A percentile compares a stretch with the other conserved stretches of the same genome.
Conservation (phyloP, 1,284 basidiomycete genomes). For the Agroathelia rolfsii region DNA sequence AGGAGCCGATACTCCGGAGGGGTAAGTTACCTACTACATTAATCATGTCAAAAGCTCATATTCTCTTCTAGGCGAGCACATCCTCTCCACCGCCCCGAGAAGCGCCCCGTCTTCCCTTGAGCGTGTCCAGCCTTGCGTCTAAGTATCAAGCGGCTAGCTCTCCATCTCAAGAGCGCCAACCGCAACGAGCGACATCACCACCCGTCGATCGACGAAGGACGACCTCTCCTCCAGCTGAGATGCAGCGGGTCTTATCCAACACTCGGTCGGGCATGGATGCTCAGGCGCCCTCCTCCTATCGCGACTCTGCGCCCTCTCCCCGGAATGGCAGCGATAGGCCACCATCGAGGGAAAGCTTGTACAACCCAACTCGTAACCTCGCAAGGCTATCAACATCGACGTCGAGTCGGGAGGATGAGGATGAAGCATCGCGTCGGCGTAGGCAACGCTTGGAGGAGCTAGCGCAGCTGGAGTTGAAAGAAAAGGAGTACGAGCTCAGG, state of each 20-base stretch:
- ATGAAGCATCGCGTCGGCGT: conserved; percentile 24
- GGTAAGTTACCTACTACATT: conserved; percentile 31
- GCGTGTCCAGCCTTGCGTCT: conserved; percentile 55
- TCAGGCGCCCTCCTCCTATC: too few relatives aligned
- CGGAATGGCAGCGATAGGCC: too few relatives aligned
- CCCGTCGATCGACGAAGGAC: conserved; percentile 2
- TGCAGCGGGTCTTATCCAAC: too few relatives aligned
- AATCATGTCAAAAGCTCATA: conserved; percentile 4
- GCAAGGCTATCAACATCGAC: conserved; percentile 2
- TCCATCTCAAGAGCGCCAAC: conserved; percentile 18
- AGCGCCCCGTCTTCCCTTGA: conserved; percentile 47
- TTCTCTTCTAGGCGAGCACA: conserved; percentile 31
- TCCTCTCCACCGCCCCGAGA: conserved; percentile 51
- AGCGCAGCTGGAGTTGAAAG: conserved; percentile 38
- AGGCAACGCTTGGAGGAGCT: conserved; percentile 40
- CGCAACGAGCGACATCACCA: too few relatives aligned
- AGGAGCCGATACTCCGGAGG: conserved; percentile 48
- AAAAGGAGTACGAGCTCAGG: conserved; percentile 43
- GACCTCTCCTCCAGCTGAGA: conserved; percentile 3
- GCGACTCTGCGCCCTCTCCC: too few relatives aligned
- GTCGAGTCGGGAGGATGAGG: conserved; percentile 21
- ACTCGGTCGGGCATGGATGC: too few relatives aligned
- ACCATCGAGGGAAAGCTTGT: too few relatives aligned
- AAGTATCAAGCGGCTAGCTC: conserved; percentile 40
- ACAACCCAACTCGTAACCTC: conserved; percentile 8